A percentile compares a stretch with the other conserved stretches of the same genome.
Conservation (phyloP, 2,329 filamentous ascomycete genomes). For the Tolypocladium tundrense region DNA sequence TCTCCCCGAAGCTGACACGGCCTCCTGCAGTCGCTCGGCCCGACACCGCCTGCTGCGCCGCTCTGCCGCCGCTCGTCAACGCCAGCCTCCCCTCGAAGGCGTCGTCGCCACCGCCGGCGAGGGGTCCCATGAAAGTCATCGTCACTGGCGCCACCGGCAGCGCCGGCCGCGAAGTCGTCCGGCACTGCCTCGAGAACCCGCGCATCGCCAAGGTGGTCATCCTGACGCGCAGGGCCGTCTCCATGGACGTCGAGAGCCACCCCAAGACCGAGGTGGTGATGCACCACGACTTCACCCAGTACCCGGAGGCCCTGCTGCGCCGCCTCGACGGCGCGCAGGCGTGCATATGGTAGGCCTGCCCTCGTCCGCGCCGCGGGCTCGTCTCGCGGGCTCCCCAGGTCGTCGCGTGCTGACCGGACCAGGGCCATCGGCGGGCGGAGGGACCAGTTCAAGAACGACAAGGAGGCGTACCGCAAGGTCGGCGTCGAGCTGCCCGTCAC, state of each 20-base stretch:
- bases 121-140: conserved; percentile 44
- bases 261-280: conserved; percentile 40
- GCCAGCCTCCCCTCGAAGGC: neutral
- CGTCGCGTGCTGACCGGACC: neutral
- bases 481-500: conserved; percentile 50
- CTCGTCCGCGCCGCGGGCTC: neutral
- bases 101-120: neutral
- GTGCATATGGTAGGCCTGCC: conserved; percentile 39
- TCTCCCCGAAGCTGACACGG: neutral
- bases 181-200: conserved; percentile 36
- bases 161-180: conserved; percentile 42
- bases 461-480: conserved; percentile 35
- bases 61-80: neutral
- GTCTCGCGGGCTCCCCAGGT: neutral
- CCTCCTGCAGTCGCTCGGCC: neutral
- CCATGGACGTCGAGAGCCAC: conserved; percentile 28
- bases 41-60: neutral
- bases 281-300: conserved; percentile 42
- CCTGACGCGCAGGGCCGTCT: conserved; percentile 36
- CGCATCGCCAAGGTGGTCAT: conserved; percentile 41
- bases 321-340: conserved; percentile 42
- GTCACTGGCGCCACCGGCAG: conserved; percentile 49
- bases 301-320: conserved; percentile 26
- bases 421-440: conserved; percentile 33
- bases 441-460: conserved; percentile 36